These are phyloP conservation scores for Agaricus bisporus DNA, from an alignment of 768 basidiomycete species.

Conservation along the genomic window DNA sequence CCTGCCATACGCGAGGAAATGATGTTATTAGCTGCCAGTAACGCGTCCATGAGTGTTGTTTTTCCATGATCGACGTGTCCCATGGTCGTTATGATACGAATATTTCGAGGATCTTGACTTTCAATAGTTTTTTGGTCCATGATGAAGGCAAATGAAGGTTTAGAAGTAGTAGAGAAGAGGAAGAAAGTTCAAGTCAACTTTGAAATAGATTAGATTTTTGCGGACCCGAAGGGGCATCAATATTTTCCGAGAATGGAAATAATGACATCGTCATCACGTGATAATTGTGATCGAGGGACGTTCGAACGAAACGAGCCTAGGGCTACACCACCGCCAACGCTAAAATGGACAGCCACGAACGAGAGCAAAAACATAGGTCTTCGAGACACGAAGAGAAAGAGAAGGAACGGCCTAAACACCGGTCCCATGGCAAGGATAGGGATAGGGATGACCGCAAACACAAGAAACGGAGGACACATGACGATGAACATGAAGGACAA, in stretches of 20 bases:
- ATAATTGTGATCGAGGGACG: background rate
- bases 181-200: background rate
- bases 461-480: conserved; percentile 51
- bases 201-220: conserved; percentile 2
- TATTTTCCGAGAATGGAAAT: background rate
- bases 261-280: conserved; percentile 7
- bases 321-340: background rate
- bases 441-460: conserved; percentile 39
- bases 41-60: conserved; percentile 89
- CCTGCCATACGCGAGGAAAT: conserved; percentile 94
- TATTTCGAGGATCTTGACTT: conserved; percentile 36
- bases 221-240: conserved; percentile 7
- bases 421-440: conserved; percentile 15
- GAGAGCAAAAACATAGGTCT: conserved; percentile 27
- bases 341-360: background rate
- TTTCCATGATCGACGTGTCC: conserved; percentile 97
- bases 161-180: background rate
- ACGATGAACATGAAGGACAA: conserved; percentile 28
- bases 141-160: background rate
- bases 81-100: conserved; percentile 79
- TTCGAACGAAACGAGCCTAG: too few species aligned
- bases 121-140: conserved; percentile 20
- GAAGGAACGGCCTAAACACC: conserved; percentile 25
- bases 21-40: conserved; percentile 96
- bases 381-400: conserved; percentile 15